Conservation (phyloP, 148 eudicot genomes). For the Cornus florida region DNA sequence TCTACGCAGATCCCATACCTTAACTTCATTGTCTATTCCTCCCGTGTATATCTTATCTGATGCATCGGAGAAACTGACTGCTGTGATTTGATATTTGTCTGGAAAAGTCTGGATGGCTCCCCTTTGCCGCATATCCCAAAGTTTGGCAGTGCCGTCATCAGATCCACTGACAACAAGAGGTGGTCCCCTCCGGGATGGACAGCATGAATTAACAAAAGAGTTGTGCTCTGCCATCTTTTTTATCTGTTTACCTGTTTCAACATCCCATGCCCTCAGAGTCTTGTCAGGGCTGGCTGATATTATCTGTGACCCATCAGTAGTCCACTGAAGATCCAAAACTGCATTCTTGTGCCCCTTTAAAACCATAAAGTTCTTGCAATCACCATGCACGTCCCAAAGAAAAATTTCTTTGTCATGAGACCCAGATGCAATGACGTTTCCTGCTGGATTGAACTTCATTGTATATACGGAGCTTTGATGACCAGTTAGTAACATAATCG, state of each 20-base stretch:
- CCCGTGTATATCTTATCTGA: conserved; percentile 92
- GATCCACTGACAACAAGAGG: conserved; percentile 96
- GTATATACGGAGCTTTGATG: conserved; percentile 92
- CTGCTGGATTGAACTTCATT: conserved; percentile 92
- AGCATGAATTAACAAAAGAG: conserved; percentile 85
- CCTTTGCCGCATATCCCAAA: conserved; percentile 97
- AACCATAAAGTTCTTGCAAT: conserved; percentile 71
- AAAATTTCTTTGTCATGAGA: conserved; percentile 93
- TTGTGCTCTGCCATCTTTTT: conserved; percentile 94
- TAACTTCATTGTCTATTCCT: conserved; percentile 83
- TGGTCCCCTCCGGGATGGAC: conserved; percentile 90
- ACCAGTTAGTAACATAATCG: conserved; percentile 85
- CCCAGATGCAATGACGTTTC: conserved; percentile 84
- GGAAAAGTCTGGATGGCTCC: conserved; percentile 97
- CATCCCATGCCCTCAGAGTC: conserved; percentile 94
- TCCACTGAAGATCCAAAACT: conserved; percentile 92
- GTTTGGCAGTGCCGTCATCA: conserved; percentile 95
- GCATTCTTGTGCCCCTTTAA: conserved; percentile 97
- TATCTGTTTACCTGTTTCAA: conserved; percentile 87
- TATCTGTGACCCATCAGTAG: conserved; percentile 81
- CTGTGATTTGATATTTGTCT: conserved; percentile 90
- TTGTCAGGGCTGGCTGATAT: conserved; percentile 94
- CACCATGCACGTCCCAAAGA: conserved; percentile 53
- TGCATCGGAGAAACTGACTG: conserved; percentile 91
- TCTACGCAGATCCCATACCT: conserved; percentile 94